Percentiles rank a stretch among this genome's conserved stretches.
Conservation (phyloP, 129 eudicot genomes). For the Chrysanthemum seticuspe region DNA sequence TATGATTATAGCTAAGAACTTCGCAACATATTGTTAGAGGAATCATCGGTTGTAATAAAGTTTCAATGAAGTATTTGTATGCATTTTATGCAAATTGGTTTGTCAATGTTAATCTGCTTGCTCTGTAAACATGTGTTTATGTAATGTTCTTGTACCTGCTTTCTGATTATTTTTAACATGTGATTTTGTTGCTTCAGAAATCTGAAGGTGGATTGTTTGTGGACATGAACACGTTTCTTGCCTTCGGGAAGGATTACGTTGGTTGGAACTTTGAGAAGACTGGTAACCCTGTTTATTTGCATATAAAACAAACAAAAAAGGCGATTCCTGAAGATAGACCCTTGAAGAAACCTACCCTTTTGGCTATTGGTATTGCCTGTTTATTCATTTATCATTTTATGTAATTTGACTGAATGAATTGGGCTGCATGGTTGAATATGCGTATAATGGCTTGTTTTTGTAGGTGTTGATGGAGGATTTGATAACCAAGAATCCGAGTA, state of each 20-base stretch:
- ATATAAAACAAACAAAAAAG: slow-evolving; percentile 79
- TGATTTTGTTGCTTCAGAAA: slow-evolving; percentile 46
- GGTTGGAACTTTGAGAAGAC: slow-evolving; percentile 88
- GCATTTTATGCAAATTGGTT: slow-evolving; percentile 3
- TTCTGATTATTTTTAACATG: not conserved
- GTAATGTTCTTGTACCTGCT: slow-evolving; percentile 6
- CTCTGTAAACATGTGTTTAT: not conserved
- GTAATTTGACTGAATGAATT: not conserved
- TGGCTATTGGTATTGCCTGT: slow-evolving; percentile 74
- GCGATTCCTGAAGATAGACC: slow-evolving; percentile 86
- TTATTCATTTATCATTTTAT: not conserved
- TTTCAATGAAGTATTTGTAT: not conserved
- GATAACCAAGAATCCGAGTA: slow-evolving; percentile 74
- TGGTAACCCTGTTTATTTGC: slow-evolving; percentile 83
- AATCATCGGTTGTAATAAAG: not conserved
- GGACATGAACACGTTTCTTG: slow-evolving; percentile 91
- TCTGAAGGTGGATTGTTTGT: slow-evolving; percentile 92
- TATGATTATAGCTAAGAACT: not conserved
- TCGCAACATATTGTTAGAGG: not conserved
- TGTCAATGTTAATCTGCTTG: not conserved
- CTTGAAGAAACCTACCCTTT: slow-evolving; percentile 82
- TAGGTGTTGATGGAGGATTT: slow-evolving; percentile 88
- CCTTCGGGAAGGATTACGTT: slow-evolving; percentile 85
- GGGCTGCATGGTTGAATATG: slow-evolving; percentile 1
- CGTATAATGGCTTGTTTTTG: slow-evolving; percentile 20